A percentile compares a stretch with the other conserved stretches of the same genome.
Conservation (phyloP, 2,329 filamentous ascomycete genomes). For the Trichoderma brevicompactum region DNA sequence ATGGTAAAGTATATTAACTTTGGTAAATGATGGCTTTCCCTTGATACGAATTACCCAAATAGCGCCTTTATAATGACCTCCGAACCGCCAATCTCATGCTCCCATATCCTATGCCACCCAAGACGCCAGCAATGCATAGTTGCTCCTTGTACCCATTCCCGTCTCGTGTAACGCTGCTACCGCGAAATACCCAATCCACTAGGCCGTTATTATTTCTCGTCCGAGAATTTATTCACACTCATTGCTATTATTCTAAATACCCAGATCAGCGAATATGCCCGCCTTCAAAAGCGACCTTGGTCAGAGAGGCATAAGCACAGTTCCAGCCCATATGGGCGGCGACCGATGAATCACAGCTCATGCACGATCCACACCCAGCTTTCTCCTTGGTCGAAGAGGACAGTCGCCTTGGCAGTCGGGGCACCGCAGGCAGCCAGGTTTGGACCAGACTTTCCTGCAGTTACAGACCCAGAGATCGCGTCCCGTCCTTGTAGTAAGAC, state of each 20-base stretch:
- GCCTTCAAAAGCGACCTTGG: not conserved
- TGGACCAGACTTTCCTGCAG: slow-evolving; percentile 45
- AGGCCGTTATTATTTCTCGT: slow-evolving; percentile 12
- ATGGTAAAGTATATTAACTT: not conserved
- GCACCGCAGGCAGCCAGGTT: slow-evolving; percentile 43
- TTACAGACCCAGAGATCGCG: slow-evolving; percentile 48
- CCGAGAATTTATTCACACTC: not conserved
- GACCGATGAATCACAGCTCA: not conserved
- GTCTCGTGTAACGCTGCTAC: slow-evolving; percentile 14
- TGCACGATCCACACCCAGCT: slow-evolving; percentile 32
- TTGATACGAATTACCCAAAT: not conserved
- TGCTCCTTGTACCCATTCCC: slow-evolving; percentile 14
- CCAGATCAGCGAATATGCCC: not conserved
- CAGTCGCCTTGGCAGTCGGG: slow-evolving; percentile 44
- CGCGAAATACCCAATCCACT: slow-evolving; percentile 6
- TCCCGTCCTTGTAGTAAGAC: slow-evolving; percentile 44
- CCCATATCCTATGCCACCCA: not conserved
- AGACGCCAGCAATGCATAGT: slow-evolving; percentile 25
- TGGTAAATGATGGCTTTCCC: not conserved
- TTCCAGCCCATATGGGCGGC: not conserved
- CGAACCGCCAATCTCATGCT: not conserved
- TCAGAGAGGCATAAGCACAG: not conserved
- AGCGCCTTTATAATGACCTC: not conserved
- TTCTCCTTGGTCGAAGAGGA: slow-evolving; percentile 43
- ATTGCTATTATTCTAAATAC: not conserved